Evolutionary conservation across 2,329 filamentous ascomycete genomes (phyloP).

Genomic region (Xylogone sp.): DNA sequence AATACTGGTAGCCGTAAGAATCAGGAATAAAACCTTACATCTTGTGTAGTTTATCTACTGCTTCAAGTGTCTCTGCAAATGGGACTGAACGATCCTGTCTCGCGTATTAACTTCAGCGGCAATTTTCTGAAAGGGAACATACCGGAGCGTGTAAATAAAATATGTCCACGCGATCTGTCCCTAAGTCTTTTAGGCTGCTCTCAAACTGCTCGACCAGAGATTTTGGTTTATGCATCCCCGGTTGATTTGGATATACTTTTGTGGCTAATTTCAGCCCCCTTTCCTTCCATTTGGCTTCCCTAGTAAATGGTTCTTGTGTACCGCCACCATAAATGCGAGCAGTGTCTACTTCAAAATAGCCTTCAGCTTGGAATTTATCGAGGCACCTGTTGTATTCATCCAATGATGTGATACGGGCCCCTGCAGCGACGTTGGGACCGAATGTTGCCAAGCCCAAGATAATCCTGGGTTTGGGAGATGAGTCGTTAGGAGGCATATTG

Average conservation of each 20-base stretch:
- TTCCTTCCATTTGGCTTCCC: slow-evolving; percentile 72
- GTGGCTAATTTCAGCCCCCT: slow-evolving; percentile 75
- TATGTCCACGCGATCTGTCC: slow-evolving; percentile 71
- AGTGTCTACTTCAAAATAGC: slow-evolving; percentile 84
- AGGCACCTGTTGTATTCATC: slow-evolving; percentile 68
- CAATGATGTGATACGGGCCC: slow-evolving; percentile 67
- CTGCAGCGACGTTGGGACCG: slow-evolving; percentile 57
- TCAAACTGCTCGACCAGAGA: slow-evolving; percentile 64
- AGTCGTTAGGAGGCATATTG: no score
- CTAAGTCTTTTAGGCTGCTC: slow-evolving; percentile 66
- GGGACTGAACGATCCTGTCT: slow-evolving; percentile 58
- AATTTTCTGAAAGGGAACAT: neutral
- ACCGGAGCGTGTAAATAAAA: slow-evolving; percentile 70
- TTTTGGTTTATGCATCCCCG: slow-evolving; percentile 58
- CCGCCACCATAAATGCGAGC: slow-evolving; percentile 70
- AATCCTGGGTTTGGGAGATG: slow-evolving; percentile 56
- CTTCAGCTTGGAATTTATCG: slow-evolving; percentile 71
- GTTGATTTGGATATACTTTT: slow-evolving; percentile 64
- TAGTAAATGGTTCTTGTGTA: slow-evolving; percentile 75
- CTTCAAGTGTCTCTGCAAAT: slow-evolving; percentile 76
- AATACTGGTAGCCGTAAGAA: no score
- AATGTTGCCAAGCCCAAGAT: slow-evolving; percentile 89
- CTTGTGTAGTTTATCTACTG: slow-evolving; percentile 77
- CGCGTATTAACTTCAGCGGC: neutral
- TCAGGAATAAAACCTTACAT: slow-evolving; percentile 31